These are phyloP conservation scores for Jatropha curcas DNA, from an alignment of 345 rosid genomes.

Conservation along the genomic window DNA sequence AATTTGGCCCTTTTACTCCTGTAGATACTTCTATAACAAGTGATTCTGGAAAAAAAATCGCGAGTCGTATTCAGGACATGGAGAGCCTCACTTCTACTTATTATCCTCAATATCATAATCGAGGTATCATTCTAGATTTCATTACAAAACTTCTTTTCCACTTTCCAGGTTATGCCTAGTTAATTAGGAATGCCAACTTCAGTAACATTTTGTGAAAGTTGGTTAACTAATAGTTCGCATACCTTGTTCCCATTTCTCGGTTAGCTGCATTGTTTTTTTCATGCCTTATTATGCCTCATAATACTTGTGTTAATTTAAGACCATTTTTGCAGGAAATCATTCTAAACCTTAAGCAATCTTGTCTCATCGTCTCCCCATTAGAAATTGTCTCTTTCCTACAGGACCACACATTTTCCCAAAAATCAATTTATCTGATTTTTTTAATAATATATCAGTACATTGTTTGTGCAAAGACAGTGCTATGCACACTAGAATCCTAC, in stretches of 20 bases:
- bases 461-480: neutral
- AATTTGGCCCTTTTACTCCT: conserved; percentile 62
- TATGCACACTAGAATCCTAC: neutral
- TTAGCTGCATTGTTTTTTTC: neutral
- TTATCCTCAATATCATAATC: conserved; percentile 61
- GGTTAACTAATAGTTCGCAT: neutral
- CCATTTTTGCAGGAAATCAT: neutral
- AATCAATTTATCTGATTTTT: neutral
- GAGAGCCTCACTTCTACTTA: conserved; percentile 51
- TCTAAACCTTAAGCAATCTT: neutral
- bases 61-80: conserved; percentile 37
- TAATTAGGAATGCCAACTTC: neutral
- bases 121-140: conserved; percentile 42
- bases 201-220: neutral
- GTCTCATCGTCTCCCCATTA: neutral
- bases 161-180: neutral
- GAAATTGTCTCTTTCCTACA: neutral
- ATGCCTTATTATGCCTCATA: neutral
- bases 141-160: neutral
- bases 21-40: conserved; percentile 9
- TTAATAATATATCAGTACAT: neutral
- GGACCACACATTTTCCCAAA: neutral
- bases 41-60: conserved; percentile 30
- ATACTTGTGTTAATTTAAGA: neutral
- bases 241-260: neutral